Conservation (phyloP, 1,284 basidiomycete genomes). For the Neotropicomus parvogracilis region DNA sequence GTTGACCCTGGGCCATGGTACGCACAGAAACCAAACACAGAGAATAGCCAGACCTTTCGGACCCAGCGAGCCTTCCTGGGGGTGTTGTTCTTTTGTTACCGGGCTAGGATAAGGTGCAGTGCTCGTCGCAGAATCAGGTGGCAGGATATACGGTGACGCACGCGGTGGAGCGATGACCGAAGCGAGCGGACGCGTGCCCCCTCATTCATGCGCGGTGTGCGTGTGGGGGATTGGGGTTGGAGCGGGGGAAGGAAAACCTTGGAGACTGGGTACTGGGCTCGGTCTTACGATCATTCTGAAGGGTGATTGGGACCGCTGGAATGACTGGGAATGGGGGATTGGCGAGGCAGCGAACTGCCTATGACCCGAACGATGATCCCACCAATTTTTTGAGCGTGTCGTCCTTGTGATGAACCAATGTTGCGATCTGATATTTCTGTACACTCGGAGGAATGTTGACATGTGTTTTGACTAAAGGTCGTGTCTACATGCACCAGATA, state of each 20-base stretch:
- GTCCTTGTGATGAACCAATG: slow-evolving; percentile 29
- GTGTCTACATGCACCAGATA: too few relatives aligned
- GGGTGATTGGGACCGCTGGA: slow-evolving; percentile 20
- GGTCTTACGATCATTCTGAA: slow-evolving; percentile 13
- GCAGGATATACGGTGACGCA: slow-evolving; percentile 3
- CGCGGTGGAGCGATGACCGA: slow-evolving; percentile 26
- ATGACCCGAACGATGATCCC: slow-evolving; percentile 26
- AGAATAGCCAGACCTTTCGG: slow-evolving; percentile 6
- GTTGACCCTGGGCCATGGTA: slow-evolving; percentile 19
- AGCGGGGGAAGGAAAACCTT: slow-evolving; percentile 34
- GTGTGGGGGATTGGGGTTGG: slow-evolving; percentile 17
- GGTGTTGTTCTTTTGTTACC: slow-evolving; percentile 2
- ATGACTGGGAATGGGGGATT: slow-evolving; percentile 21
- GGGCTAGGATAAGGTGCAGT: background rate
- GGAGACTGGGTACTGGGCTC: slow-evolving; percentile 27
- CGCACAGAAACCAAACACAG: slow-evolving; percentile 18
- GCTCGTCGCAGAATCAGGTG: slow-evolving; percentile 20
- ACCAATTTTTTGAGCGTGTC: slow-evolving; percentile 31
- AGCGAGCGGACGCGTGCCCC: slow-evolving; percentile 25
- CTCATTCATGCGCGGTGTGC: slow-evolving; percentile 24
- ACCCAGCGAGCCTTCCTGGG: slow-evolving; percentile 21
- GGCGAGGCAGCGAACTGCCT: slow-evolving; percentile 30
- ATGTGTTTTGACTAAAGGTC: slow-evolving; percentile 19
- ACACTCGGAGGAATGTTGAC: slow-evolving; percentile 22
- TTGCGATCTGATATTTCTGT: too few relatives aligned